phyloP scores from a whole-genome alignment of 2,329 filamentous ascomycete species.

The Epichloe sibirici region DNA sequence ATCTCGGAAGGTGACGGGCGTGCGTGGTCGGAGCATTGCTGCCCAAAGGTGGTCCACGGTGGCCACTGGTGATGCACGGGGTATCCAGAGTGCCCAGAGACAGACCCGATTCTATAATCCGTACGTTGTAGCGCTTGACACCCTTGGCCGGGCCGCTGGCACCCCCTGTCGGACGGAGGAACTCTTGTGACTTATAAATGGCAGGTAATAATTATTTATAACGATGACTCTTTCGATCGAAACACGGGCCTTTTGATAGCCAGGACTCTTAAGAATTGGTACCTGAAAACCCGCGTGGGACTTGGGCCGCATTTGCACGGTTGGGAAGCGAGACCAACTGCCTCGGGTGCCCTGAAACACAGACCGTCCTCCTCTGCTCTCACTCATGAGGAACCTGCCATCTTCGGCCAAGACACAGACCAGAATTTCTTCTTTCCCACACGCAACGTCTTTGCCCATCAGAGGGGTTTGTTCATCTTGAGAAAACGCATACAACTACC shows the following conservation, averaged over 20 bases:
- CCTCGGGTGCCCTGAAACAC: slow-evolving; percentile 1
- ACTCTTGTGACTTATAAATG: background rate
- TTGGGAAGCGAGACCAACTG: background rate
- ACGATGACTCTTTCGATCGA: background rate
- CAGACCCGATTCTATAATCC: background rate
- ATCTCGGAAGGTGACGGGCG: too few species aligned
- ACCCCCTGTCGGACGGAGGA: background rate
- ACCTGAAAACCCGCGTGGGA: slow-evolving; percentile 3
- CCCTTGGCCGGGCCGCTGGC: too few species aligned
- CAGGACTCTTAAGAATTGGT: background rate
- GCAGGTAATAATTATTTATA: background rate
- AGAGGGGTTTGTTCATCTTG: background rate
- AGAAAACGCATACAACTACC: background rate
- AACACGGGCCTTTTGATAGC: background rate
- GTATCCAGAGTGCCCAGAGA: background rate
- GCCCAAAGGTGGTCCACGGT: slow-evolving; percentile 7
- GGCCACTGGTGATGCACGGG: background rate
- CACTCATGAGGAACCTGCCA: background rate
- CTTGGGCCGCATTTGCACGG: slow-evolving; percentile 5
- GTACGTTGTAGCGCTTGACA: too few species aligned
- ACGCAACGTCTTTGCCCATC: background rate
- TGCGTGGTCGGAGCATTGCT: slow-evolving; percentile 8
- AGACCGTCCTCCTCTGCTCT: background rate
- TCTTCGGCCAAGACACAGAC: background rate
- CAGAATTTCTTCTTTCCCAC: background rate